Conservation (phyloP, 768 basidiomycete genomes). For the Cystobasidium tubakii region DNA sequence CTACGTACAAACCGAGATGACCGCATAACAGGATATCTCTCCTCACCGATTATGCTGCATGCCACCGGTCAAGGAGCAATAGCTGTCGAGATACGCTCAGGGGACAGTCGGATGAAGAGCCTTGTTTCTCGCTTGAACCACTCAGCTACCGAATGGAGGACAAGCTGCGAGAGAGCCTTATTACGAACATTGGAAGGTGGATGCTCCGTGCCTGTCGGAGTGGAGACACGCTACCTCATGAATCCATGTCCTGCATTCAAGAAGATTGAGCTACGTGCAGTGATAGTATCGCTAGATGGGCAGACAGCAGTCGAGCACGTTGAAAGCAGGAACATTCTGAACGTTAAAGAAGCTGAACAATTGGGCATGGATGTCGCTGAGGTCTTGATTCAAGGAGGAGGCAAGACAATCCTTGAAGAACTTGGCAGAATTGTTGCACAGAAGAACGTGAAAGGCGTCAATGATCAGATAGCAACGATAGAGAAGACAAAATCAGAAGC, state of each 20-base stretch:
- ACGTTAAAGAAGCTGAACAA: conserved; percentile 60
- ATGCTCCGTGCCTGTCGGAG: conserved; percentile 93
- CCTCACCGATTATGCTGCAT: conserved; percentile 68
- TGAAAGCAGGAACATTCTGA: conserved; percentile 56
- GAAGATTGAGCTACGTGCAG: conserved; percentile 63
- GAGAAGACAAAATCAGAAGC: conserved; percentile 10
- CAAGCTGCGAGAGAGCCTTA: conserved; percentile 78
- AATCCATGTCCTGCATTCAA: conserved; percentile 41
- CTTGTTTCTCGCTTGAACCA: conserved; percentile 68
- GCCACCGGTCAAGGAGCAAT: conserved; percentile 95
- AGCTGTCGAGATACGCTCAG: conserved; percentile 65
- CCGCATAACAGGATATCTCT: conserved; percentile 69
- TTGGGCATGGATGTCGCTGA: conserved; percentile 65
- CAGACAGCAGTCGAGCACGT: conserved; percentile 64
- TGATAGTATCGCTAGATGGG: conserved; percentile 79
- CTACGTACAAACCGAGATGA: conserved; percentile 60
- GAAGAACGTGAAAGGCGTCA: conserved; percentile 30
- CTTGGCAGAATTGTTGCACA: conserved; percentile 54
- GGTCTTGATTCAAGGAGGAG: conserved; percentile 64
- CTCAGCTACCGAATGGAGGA: conserved; percentile 68
- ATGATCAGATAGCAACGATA: not conserved
- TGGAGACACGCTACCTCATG: conserved; percentile 54
- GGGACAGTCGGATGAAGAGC: conserved; percentile 53
- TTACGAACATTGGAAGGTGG: conserved; percentile 89
- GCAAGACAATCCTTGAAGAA: conserved; percentile 70